Percentiles rank a stretch among this genome's conserved stretches.
Evolutionary conservation across 2,329 filamentous ascomycete species (phyloP).

Genomic region (Diaporthe destruens): DNA sequence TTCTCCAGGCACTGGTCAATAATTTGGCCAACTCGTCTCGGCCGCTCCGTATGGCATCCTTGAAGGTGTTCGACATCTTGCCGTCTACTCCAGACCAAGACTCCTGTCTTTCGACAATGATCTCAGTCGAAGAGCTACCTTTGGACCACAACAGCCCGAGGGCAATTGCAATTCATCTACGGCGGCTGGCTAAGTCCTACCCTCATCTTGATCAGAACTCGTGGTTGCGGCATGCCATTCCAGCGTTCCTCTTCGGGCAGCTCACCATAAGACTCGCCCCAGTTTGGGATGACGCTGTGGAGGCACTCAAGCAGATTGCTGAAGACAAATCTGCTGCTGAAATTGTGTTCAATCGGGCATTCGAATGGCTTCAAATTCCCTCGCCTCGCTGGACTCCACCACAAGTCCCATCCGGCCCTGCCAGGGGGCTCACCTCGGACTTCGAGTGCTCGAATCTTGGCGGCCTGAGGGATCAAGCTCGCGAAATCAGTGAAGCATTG

Average conservation of each 20-base stretch:
- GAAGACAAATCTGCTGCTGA: slow-evolving; percentile 79
- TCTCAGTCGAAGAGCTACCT: slow-evolving; percentile 83
- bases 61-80: slow-evolving; percentile 78
- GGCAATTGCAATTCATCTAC: slow-evolving; percentile 85
- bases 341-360: slow-evolving; percentile 76
- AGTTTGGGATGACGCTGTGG: slow-evolving; percentile 86
- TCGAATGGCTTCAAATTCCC: slow-evolving; percentile 79
- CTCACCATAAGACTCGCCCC: slow-evolving; percentile 87
- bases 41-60: slow-evolving; percentile 76
- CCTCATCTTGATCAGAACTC: slow-evolving; percentile 67
- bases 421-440: slow-evolving; percentile 67
- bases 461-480: slow-evolving; percentile 66
- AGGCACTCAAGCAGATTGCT: slow-evolving; percentile 80
- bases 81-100: slow-evolving; percentile 62
- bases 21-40: slow-evolving; percentile 84
- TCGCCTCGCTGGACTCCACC: slow-evolving; percentile 67
- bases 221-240: slow-evolving; percentile 79
- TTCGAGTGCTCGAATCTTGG: slow-evolving; percentile 88
- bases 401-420: slow-evolving; percentile 49
- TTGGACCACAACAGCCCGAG: slow-evolving; percentile 82
- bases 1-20: slow-evolving; percentile 74
- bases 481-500: slow-evolving; percentile 65
- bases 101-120: slow-evolving; percentile 72
- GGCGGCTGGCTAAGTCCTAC: slow-evolving; percentile 79
- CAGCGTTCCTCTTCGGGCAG: slow-evolving; percentile 88